Evolutionary conservation across 2,329 filamentous ascomycete genomes (phyloP).

Genomic region (Colletotrichum acutatum): DNA sequence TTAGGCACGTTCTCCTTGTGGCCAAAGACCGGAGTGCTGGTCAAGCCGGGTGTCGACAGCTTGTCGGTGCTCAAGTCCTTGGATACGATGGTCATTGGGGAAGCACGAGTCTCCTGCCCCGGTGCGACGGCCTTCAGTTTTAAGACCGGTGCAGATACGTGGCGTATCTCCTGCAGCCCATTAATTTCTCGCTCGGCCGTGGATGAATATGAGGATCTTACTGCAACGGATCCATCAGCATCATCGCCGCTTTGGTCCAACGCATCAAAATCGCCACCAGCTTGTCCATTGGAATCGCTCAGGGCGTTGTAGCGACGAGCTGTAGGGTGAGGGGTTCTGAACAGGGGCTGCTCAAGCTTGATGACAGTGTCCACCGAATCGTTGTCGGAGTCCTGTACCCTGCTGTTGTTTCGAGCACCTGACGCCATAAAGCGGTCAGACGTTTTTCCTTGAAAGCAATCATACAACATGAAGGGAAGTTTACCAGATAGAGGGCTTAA

Average conservation of each 20-base stretch:
- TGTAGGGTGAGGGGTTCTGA: conserved; percentile 8
- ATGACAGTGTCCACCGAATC: conserved; percentile 23
- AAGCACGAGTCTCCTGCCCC: background rate
- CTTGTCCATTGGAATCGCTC: conserved; percentile 21
- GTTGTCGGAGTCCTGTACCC: conserved; percentile 6
- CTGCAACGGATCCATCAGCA: background rate
- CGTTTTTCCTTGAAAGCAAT: rapidly evolving
- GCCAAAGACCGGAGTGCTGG: background rate
- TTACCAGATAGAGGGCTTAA: background rate
- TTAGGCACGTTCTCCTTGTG: background rate
- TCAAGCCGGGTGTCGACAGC: background rate
- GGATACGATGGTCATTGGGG: background rate
- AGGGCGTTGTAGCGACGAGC: conserved; percentile 24
- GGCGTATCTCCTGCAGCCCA: conserved; percentile 13
- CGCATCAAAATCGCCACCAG: background rate
- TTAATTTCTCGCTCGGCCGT: background rate
- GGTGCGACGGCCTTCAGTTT: background rate
- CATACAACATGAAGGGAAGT: background rate
- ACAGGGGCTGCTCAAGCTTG: conserved; percentile 15
- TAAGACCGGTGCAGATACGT: conserved; percentile 5
- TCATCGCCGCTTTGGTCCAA: background rate
- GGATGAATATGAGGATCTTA: background rate
- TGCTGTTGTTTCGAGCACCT: background rate
- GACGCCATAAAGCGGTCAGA: background rate
- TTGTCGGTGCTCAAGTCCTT: background rate